phyloP scores from a whole-genome alignment of 225 moss, liverwort and hornwort species.

The Thuidium tamariscinum region DNA sequence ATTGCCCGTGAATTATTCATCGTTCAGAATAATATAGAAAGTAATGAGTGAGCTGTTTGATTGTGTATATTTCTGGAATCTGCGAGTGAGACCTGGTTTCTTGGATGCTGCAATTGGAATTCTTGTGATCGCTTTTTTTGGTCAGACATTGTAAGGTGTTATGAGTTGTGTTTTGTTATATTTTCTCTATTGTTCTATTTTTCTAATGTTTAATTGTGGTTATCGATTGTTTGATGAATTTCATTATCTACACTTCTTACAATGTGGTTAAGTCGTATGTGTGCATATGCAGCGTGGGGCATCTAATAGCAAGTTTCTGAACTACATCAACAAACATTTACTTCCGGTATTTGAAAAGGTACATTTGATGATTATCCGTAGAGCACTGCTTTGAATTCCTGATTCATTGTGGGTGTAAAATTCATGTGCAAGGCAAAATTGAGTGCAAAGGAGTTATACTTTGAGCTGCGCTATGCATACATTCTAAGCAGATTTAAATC shows the following conservation, averaged over 20 bases:
- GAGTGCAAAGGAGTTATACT: neutral
- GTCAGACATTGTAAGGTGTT: neutral
- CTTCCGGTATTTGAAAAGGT: constrained; percentile 98
- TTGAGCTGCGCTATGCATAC: neutral
- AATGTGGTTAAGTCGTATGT: neutral
- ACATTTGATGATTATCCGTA: neutral
- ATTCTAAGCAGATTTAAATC: neutral
- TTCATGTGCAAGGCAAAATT: neutral
- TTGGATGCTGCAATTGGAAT: neutral
- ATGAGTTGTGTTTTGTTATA: neutral
- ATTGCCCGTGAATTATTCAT: neutral
- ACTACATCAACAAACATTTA: constrained; percentile 95
- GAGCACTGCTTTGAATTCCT: neutral
- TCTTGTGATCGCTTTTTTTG: neutral
- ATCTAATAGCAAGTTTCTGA: constrained; percentile 94
- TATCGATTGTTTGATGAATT: neutral
- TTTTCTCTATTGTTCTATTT: neutral
- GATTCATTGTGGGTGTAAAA: neutral
- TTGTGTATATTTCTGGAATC: neutral
- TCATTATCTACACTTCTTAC: neutral
- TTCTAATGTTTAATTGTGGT: neutral
- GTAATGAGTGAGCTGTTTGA: neutral
- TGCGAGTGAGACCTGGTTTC: neutral
- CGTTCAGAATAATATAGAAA: neutral
- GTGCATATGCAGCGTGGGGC: constrained; percentile 72